Evolutionary conservation across 2,329 filamentous ascomycete species (phyloP), one percentile per base, ranked within the genome.

Genomic region (Apiospora sp.): DNA sequence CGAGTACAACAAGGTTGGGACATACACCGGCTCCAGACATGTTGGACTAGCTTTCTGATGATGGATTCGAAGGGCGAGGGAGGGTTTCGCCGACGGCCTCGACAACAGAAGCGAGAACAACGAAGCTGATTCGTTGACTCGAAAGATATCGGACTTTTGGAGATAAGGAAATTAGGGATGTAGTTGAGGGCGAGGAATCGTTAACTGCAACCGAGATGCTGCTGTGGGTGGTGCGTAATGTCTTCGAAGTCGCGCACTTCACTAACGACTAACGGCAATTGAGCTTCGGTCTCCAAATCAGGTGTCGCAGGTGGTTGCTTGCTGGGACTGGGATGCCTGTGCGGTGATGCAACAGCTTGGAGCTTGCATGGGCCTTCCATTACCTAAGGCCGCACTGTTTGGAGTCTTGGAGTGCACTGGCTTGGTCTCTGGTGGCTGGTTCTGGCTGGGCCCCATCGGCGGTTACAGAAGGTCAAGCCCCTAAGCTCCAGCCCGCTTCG

Each of bases 1-100:
- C 70, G 19, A 64, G 58, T 41, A 34, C 8, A 24, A 41, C 13
- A 5, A 5, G 34, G 6, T 14, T 22, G 34, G 14, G 34, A 72
- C 85, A 70, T 84, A 89, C 87, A 79, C 80, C 84, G 79, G 86
- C 85, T 81, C 87, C 87, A 75, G 87, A 89, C 87, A 89, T 89
- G 75, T 79, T 83, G 78, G 68, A 73, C 72, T 73, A 71, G 68
- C 61, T 61, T 43, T 72, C 48, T 30, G 67, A 16, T n/a, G 61
- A 51, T 41, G 34, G 58, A 64, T 41, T n/a, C 41, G 49, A n/a
- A 64, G 58, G 58, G 34, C 3, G 58, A 64, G 58, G 22, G 58
- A 64, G 34, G 30, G 58, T 64, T 41, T 37, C 34, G 58, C 58
- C 58, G 34, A 14, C 19, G 58, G 58, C 58, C 58, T 41, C 34